phyloP scores from a whole-genome alignment of 2,329 filamentous ascomycete genomes.

The Coniochaeta prunicola region DNA sequence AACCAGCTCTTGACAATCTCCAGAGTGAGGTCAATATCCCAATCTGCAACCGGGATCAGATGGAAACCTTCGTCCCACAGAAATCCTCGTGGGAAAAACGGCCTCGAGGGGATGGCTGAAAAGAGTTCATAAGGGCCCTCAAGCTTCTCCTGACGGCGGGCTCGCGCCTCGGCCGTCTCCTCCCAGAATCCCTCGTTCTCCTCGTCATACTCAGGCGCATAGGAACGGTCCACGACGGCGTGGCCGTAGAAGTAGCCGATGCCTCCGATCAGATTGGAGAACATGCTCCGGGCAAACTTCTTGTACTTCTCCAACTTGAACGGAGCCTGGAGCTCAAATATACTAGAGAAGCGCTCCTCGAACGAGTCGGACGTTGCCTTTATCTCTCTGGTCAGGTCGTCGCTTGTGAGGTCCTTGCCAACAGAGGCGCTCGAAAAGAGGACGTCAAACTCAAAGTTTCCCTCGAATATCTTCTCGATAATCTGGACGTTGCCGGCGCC shows the following conservation, averaged over 20 bases:
- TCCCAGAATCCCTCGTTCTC: slow-evolving; percentile 95
- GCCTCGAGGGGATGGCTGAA: slow-evolving; percentile 82
- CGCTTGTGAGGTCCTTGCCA: slow-evolving; percentile 42
- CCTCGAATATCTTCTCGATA: slow-evolving; percentile 86
- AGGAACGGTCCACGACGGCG: slow-evolving; percentile 81
- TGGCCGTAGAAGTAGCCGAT: slow-evolving; percentile 94
- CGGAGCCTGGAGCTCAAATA: slow-evolving; percentile 68
- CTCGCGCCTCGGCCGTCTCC: slow-evolving; percentile 74
- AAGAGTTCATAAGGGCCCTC: slow-evolving; percentile 86
- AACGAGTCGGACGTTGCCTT: slow-evolving; percentile 60
- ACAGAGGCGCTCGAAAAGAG: slow-evolving; percentile 78
- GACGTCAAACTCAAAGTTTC: slow-evolving; percentile 87
- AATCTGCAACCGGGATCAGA: slow-evolving; percentile 82
- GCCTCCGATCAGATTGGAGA: slow-evolving; percentile 89
- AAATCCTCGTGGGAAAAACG: slow-evolving; percentile 95
- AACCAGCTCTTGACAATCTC: slow-evolving; percentile 96
- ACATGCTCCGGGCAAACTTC: slow-evolving; percentile 78
- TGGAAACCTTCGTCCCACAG: slow-evolving; percentile 99
- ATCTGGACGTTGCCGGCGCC: slow-evolving; percentile 74
- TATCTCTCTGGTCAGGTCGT: slow-evolving; percentile 65
- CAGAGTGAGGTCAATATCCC: slow-evolving; percentile 81
- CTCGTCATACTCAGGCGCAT: slow-evolving; percentile 90
- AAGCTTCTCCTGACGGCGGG: slow-evolving; percentile 56
- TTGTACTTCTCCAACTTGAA: slow-evolving; percentile 68
- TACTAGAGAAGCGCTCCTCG: slow-evolving; percentile 62